phyloP scores from a whole-genome alignment of 1,139 yeast species.

The Lodderomyces metapsilosis region DNA sequence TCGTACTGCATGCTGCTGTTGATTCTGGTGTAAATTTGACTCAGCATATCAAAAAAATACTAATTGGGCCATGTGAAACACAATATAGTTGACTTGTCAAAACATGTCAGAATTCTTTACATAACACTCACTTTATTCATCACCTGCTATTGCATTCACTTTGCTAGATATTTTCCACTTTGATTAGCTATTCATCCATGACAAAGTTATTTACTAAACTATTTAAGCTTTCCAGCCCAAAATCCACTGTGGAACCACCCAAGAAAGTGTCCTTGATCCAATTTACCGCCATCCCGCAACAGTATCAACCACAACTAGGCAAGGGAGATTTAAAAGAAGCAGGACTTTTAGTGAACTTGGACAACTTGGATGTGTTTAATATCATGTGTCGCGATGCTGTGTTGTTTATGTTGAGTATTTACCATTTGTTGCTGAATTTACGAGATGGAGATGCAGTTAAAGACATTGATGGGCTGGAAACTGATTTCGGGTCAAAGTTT shows the following conservation, averaged over 20 bases:
- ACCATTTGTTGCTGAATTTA: slow-evolving; percentile 5
- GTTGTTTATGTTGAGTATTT: background rate
- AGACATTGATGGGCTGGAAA: background rate
- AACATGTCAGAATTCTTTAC: background rate
- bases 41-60: background rate
- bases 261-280: background rate
- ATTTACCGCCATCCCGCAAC: slow-evolving; percentile 6
- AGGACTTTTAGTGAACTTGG: background rate
- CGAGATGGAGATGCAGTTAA: slow-evolving; percentile 4
- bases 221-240: background rate
- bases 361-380: slow-evolving; percentile 3
- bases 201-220: background rate
- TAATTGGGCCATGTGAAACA: background rate
- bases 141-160: background rate
- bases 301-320: slow-evolving; percentile 4
- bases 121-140: background rate
- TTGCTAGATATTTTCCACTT: background rate
- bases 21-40: too few species aligned
- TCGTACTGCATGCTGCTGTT: too few species aligned
- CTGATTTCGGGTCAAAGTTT: slow-evolving; percentile 6
- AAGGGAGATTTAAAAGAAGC: slow-evolving; percentile 3
- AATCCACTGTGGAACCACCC: too few species aligned
- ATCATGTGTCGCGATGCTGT: slow-evolving; percentile 4
- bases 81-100: background rate
- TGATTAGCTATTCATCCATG: background rate